Conservation (phyloP, 2,329 filamentous ascomycete genomes). For the Paecilomyces variotii region DNA sequence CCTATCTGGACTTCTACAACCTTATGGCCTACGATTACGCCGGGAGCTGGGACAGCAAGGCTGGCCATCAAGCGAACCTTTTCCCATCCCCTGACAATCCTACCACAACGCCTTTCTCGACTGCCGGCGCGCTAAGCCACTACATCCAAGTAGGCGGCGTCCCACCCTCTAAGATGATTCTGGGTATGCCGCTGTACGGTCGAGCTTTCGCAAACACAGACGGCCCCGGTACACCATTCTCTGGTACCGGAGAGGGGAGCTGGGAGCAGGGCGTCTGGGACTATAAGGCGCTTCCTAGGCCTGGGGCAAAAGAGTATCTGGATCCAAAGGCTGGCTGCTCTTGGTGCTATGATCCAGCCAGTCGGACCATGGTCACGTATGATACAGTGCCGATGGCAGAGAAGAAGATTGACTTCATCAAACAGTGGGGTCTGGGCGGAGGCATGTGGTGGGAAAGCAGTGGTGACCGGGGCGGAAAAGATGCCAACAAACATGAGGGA, state of each 20-base stretch:
- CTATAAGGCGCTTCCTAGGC: constrained; percentile 72
- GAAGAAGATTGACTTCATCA: constrained; percentile 65
- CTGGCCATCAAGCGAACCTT: constrained; percentile 79
- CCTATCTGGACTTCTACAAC: constrained; percentile 47
- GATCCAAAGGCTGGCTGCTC: constrained; percentile 61
- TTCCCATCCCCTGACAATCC: constrained; percentile 54
- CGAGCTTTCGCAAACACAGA: constrained; percentile 75
- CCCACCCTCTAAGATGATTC: constrained; percentile 61
- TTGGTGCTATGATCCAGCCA: constrained; percentile 63
- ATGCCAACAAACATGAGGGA: constrained; percentile 28
- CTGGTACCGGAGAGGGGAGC: constrained; percentile 61
- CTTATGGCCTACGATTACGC: constrained; percentile 80
- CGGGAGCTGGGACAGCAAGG: constrained; percentile 65
- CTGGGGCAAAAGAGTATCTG: constrained; percentile 55
- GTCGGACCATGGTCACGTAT: constrained; percentile 67
- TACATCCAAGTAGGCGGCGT: constrained; percentile 60
- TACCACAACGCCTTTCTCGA: constrained; percentile 68
- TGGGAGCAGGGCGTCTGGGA: constrained; percentile 86
- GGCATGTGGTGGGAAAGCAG: constrained; percentile 96
- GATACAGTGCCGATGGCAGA: constrained; percentile 53
- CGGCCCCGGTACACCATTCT: constrained; percentile 63
- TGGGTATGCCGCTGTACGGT: constrained; percentile 96
- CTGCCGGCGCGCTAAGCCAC: constrained; percentile 58
- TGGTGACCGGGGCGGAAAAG: constrained; percentile 57
- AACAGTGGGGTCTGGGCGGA: constrained; percentile 61